phyloP scores from a whole-genome alignment of 148 eudicot species.

The Nepenthes mirabilis region DNA sequence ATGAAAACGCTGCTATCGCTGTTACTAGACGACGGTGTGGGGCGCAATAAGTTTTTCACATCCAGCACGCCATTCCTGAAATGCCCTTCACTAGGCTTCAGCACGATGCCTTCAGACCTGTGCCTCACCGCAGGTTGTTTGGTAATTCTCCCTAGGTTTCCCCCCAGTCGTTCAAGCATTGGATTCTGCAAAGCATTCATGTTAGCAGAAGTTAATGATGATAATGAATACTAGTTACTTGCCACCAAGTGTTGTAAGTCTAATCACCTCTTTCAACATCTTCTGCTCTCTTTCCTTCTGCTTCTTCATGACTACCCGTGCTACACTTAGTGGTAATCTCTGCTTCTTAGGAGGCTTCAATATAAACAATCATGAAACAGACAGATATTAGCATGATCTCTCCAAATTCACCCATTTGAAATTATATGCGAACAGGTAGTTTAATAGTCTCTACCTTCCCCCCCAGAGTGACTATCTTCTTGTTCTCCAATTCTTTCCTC shows the following conservation, averaged over 20 bases:
- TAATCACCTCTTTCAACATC: slow-evolving; percentile 44
- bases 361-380: neutral
- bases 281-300: slow-evolving; percentile 69
- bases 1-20: slow-evolving; percentile 14
- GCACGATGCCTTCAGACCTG: slow-evolving; percentile 38
- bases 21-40: slow-evolving; percentile 20
- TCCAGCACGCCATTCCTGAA: slow-evolving; percentile 77
- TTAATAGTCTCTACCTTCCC: slow-evolving; percentile 56
- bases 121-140: slow-evolving; percentile 29
- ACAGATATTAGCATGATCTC: slow-evolving; percentile 2
- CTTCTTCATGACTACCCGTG: slow-evolving; percentile 69
- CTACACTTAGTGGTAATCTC: slow-evolving; percentile 69
- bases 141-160: slow-evolving; percentile 7
- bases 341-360: slow-evolving; percentile 68
- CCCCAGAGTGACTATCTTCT: slow-evolving; percentile 74
- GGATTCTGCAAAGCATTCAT: slow-evolving; percentile 21
- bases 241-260: neutral
- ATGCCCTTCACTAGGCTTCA: slow-evolving; percentile 59
- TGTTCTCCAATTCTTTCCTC: slow-evolving; percentile 72
- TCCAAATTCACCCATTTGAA: neutral
- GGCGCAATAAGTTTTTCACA: slow-evolving; percentile 44
- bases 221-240: neutral
- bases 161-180: slow-evolving; percentile 46
- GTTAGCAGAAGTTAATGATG: slow-evolving; percentile 3
- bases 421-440: neutral